These are phyloP conservation scores for Chaetomium tenue DNA, from an alignment of 495 filamentous ascomycete species.

Conservation along the genomic window DNA sequence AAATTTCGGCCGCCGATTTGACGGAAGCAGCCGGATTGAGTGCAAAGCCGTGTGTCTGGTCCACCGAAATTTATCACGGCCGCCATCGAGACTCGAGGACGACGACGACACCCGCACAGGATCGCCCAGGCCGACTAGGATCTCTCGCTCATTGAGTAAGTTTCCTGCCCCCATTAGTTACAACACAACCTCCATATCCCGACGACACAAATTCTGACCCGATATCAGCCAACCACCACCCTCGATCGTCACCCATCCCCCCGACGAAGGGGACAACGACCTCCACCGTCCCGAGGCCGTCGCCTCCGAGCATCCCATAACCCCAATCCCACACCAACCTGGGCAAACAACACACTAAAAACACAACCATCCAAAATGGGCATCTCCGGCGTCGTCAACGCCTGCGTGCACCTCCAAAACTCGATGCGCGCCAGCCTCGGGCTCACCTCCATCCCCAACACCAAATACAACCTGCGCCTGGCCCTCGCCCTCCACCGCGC, in stretches of 20 bases:
- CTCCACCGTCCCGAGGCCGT: not conserved
- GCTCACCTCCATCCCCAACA: slow-evolving; percentile 80
- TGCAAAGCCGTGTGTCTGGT: slow-evolving; percentile 7
- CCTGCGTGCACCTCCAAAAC: slow-evolving; percentile 94
- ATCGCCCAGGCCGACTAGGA: not conserved
- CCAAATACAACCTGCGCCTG: slow-evolving; percentile 74
- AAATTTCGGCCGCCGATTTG: slow-evolving; percentile 15
- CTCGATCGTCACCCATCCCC: not conserved
- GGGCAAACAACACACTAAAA: too few species aligned
- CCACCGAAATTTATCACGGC: slow-evolving; percentile 18
- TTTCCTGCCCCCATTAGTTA: not conserved
- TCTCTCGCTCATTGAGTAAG: not conserved
- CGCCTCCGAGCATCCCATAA: not conserved
- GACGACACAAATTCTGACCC: not conserved
- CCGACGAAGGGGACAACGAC: slow-evolving; percentile 2
- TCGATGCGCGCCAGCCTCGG: slow-evolving; percentile 80
- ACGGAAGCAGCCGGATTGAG: slow-evolving; percentile 21
- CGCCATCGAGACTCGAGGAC: slow-evolving; percentile 2
- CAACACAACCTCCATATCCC: not conserved
- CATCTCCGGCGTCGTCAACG: slow-evolving; percentile 72
- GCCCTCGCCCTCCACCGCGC: slow-evolving; percentile 73
- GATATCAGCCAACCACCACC: not conserved
- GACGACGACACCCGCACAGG: not conserved
- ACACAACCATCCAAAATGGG: slow-evolving; percentile 62
- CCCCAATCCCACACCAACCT: too few species aligned